Base-by-base conservation (phyloP, 179 eudicot species). In the Drosera spatulata region DNA sequence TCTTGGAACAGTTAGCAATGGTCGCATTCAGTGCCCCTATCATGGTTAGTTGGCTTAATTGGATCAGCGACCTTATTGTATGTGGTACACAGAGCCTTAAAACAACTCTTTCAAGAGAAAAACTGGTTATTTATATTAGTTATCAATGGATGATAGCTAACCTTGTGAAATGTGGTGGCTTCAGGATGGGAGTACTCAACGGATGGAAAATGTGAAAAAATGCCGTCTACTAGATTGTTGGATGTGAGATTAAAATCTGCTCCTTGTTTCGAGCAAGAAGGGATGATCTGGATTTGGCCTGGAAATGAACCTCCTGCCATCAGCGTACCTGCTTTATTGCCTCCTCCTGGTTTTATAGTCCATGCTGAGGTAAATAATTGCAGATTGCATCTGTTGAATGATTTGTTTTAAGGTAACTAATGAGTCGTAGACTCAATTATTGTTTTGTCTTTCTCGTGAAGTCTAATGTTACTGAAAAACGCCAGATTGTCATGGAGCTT, bases 251-350 rank as follows among this genome's bases (percentile, higher is more conserved):
- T 91, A 66, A 88, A 69, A 60, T 75, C 98, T 50, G 55, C 88
- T 53, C 98, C 90, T 5, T 91, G 98, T 78, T 86, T 84, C 64
- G 98, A 91, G 73, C 82, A 84, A 65, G 96, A 86, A 56, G 98
- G 98, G 37, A 80, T 91, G 90, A 78, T 91, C 68, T 91, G 96
- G 98, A 75, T 91, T 72, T 91, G 96, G 98, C 96, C 98, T 2
- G 98, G 96, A 39, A 71, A 63, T 70, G 98, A 86, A 38, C 88
- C 96, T 67, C 96, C 96, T 50, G 71, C 93, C 6, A 75, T 90
- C 60, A 70, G 63, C 39, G 41, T 88, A 55, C 95, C 98, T 73
- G 85, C 91, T 54, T 65, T 88, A 61, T 72, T 60, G 51, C 98
- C 96, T 61, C 98, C 98, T 47, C 53, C 81, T 3, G 98, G 98